A percentile compares a stretch with the other conserved stretches of the same genome.
Evolutionary conservation across 352 stramenopile species (phyloP).

Genomic region (Halophytophthora polymorphica): DNA sequence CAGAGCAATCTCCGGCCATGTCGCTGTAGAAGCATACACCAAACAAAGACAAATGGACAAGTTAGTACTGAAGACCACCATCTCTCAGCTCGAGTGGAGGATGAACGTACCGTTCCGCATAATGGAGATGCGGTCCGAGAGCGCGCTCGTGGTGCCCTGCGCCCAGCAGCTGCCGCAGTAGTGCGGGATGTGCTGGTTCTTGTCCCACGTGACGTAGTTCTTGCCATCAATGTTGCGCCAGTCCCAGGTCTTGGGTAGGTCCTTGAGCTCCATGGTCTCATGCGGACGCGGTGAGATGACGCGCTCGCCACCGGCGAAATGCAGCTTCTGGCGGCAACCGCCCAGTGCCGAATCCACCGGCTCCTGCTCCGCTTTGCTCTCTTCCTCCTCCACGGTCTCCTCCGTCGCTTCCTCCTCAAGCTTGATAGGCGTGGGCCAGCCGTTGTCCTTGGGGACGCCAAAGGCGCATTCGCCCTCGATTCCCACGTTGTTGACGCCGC

Average conservation of each 20-base stretch:
- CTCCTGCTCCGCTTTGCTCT: conserved; percentile 14
- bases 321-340: conserved; percentile 59
- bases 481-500: conserved; percentile 90
- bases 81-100: background rate
- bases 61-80: conserved; percentile 3
- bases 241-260: conserved; percentile 93
- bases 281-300: conserved; percentile 72
- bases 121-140: conserved; percentile 92
- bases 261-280: conserved; percentile 64
- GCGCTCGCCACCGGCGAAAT: conserved; percentile 61
- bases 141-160: conserved; percentile 82
- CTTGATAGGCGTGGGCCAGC: conserved; percentile 57
- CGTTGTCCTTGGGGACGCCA: conserved; percentile 80
- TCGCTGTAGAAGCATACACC: conserved; percentile 24
- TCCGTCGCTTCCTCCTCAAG: conserved; percentile 20
- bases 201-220: conserved; percentile 96
- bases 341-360: conserved; percentile 19
- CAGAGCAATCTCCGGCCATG: conserved; percentile 82
- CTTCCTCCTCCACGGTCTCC: conserved; percentile 19
- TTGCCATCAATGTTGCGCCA: conserved; percentile 94
- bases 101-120: conserved; percentile 66
- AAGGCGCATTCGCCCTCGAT: conserved; percentile 94
- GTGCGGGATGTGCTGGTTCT: conserved; percentile 98
- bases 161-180: conserved; percentile 94
- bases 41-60: conserved; percentile 1